A percentile compares a stretch with the other conserved stretches of the same genome.
Conservation (phyloP, 768 basidiomycete species). For the Hirschioporus abietinus region DNA sequence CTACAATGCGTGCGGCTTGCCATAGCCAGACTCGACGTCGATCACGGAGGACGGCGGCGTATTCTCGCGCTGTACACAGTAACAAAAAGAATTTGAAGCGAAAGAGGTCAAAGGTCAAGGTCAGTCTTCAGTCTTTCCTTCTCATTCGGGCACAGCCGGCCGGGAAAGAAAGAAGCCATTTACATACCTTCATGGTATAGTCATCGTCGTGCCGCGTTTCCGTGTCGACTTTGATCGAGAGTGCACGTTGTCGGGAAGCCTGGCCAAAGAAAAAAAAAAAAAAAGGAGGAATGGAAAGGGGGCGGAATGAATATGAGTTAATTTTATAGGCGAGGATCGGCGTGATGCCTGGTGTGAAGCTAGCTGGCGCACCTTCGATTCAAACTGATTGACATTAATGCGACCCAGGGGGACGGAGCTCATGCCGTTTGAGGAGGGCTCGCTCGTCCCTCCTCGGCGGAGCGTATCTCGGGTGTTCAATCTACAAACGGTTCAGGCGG, state of each 20-base stretch:
- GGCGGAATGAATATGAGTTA: too few species aligned
- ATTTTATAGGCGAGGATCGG: not conserved
- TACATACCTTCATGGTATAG: not conserved
- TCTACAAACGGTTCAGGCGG: not conserved
- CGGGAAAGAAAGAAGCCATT: not conserved
- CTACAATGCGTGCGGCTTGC: not conserved
- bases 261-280: not conserved
- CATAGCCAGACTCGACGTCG: not conserved
- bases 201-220: not conserved
- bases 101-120: too few species aligned
- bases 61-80: not conserved
- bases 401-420: not conserved
- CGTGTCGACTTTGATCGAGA: constrained; percentile 4
- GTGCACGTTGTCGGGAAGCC: constrained; percentile 1
- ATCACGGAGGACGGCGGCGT: not conserved
- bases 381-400: not conserved
- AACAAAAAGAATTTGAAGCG: not conserved
- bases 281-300: not conserved
- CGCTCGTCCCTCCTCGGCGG: not conserved
- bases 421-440: not conserved
- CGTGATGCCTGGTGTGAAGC: not conserved
- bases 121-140: too few species aligned
- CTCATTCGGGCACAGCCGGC: too few species aligned
- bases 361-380: not conserved
- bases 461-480: constrained; percentile 5